Base-by-base conservation (phyloP, 495 filamentous ascomycete genomes). In the Hypoxylon trugodes region DNA sequence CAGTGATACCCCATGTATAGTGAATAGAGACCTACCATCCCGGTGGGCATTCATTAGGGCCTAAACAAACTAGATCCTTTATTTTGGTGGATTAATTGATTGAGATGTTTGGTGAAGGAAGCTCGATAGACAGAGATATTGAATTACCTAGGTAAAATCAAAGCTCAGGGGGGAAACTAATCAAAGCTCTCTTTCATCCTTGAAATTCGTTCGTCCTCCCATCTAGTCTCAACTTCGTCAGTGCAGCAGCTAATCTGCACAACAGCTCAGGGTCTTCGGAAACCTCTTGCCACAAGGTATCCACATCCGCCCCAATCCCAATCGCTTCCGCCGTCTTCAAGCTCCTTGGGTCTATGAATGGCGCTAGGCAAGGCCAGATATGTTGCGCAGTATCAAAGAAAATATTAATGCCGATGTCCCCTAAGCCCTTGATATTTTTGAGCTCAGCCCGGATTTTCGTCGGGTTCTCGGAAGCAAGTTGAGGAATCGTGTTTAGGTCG, bases 401-500 rank as follows among this genome's bases (percentile, higher is more conserved):
- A 22, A 55, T 55, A 26, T 55, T 55, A 12, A 55, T 55, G 10
- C 51, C 51, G n/a, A 55, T 38, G 16, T 55, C 51, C 1, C 51
- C 51, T 12, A 54, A 12, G 3, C 51, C 51, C 38, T 54, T 54
- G 26, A 54, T 43, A 4, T 33, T 42, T 38, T 54, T 54, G 5
- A 54, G 51, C 13, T 54, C 51, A 7, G 51, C 37, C 16, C 51
- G 33, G 12, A 54, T 54, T 21, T 43, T 54, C 15, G 9, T 12
- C 15, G 37, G 24, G 8, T 54, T 30, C 16, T 35, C 51, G 2
- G 51, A 54, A 12, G 51, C 18, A 42, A 45, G 18, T 2, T n/a
- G 13, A 2, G 12, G 41, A 26, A 45, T 45, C 7, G 22, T 26
- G 13, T 45, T 45, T 2, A 45, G 21, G 19, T 45, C 41, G 15